Conservation (phyloP, 371 early-diverging fungal genomes). For the Syncephalastrum sp. region DNA sequence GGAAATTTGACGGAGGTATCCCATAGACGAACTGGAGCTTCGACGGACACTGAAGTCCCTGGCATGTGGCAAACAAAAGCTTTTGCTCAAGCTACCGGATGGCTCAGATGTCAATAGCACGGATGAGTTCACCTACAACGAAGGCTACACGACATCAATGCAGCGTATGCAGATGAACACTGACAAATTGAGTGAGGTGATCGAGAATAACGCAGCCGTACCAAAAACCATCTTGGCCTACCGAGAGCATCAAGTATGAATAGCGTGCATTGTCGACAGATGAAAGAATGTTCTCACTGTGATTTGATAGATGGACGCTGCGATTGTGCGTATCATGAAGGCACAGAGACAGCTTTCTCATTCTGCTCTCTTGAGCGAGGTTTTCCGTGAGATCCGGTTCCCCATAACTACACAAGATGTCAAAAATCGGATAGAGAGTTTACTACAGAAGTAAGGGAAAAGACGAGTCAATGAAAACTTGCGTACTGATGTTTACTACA, state of each 20-base stretch:
- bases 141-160: conserved; percentile 59
- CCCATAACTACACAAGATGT: conserved; percentile 71
- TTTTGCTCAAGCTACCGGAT: conserved; percentile 66
- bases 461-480: neutral
- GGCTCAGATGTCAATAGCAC: conserved; percentile 53
- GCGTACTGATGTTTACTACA: conserved; percentile 9
- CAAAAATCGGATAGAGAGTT: conserved; percentile 86
- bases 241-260: conserved; percentile 61
- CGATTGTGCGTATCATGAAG: conserved; percentile 95
- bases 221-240: conserved; percentile 74
- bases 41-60: conserved; percentile 80
- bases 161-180: conserved; percentile 82
- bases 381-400: conserved; percentile 77
- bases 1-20: neutral
- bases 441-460: conserved; percentile 73
- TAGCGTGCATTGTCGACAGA: neutral
- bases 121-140: conserved; percentile 72
- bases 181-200: conserved; percentile 80
- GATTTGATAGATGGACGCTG: conserved; percentile 76
- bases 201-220: conserved; percentile 71
- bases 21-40: conserved; percentile 70
- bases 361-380: conserved; percentile 66
- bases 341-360: conserved; percentile 69
- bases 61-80: conserved; percentile 74
- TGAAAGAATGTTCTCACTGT: too few species aligned